A percentile compares a stretch with the other conserved stretches of the same genome.
phyloP scores from a whole-genome alignment of 1,284 basidiomycete species.

The Flammula alnicola region DNA sequence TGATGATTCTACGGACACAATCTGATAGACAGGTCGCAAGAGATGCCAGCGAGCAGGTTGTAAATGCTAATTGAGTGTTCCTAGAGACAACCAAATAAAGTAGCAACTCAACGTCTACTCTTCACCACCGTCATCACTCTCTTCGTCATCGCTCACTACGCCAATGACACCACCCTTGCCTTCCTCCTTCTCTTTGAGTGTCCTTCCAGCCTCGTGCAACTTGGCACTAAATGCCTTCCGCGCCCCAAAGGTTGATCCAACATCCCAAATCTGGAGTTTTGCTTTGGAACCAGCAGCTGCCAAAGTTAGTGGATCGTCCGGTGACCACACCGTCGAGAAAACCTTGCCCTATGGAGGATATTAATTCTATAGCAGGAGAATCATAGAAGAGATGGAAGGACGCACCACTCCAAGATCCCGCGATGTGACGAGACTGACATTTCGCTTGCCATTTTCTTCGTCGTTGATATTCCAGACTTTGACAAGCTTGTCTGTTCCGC shows the following conservation, averaged over 20 bases:
- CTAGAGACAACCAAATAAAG: too few species aligned
- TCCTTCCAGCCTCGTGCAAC: constrained; percentile 70
- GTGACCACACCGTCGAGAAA: constrained; percentile 89
- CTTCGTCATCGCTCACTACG: constrained; percentile 71
- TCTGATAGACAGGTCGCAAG: too few species aligned
- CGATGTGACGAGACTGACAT: constrained; percentile 87
- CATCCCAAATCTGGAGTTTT: constrained; percentile 94
- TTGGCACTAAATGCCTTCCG: constrained; percentile 81
- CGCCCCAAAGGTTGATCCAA: constrained; percentile 77
- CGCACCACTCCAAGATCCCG: constrained; percentile 93
- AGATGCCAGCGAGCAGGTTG: too few species aligned
- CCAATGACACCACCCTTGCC: constrained; percentile 70
- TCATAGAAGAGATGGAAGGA: constrained; percentile 26
- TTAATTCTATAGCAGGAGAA: constrained; percentile 7
- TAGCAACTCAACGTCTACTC: constrained; percentile 26
- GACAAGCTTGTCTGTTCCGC: constrained; percentile 91
- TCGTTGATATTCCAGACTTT: constrained; percentile 93
- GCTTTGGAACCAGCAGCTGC: constrained; percentile 95
- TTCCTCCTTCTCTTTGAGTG: constrained; percentile 65
- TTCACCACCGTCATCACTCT: constrained; percentile 57
- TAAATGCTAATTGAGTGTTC: too few species aligned
- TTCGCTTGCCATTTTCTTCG: constrained; percentile 62
- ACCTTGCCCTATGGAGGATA: constrained; percentile 80
- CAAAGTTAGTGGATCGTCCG: constrained; percentile 92
- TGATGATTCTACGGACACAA: too few species aligned